phyloP scores from a whole-genome alignment of 2,329 filamentous ascomycete species.

The Talaromyces marneffei region DNA sequence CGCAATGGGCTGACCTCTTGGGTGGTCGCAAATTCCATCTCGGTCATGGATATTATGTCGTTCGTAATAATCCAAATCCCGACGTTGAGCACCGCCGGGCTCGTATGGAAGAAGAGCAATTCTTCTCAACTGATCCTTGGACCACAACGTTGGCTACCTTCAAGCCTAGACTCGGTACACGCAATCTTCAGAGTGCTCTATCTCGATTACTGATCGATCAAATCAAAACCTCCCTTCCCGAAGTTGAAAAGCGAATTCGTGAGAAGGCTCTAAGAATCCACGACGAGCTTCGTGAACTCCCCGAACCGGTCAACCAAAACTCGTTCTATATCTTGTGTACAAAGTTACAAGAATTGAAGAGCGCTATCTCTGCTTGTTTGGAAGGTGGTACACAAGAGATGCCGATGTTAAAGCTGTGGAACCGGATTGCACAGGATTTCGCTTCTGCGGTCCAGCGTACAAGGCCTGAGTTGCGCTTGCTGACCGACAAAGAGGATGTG shows the following conservation, averaged over 20 bases:
- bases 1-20: conserved; percentile 61
- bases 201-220: conserved; percentile 46
- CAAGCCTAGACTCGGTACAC: conserved; percentile 47
- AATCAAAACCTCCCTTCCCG: conserved; percentile 36
- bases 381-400: conserved; percentile 42
- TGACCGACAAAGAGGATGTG: conserved; percentile 21
- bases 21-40: conserved; percentile 56
- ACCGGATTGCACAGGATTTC: conserved; percentile 47
- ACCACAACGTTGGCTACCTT: conserved; percentile 33
- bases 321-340: conserved; percentile 60
- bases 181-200: conserved; percentile 44
- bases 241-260: conserved; percentile 38
- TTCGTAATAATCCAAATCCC: conserved; percentile 51
- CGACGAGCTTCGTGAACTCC: conserved; percentile 52
- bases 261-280: conserved; percentile 49
- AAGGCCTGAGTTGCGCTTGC: conserved; percentile 31
- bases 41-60: conserved; percentile 72
- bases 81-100: conserved; percentile 44
- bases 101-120: conserved; percentile 44
- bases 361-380: conserved; percentile 49
- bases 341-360: conserved; percentile 54
- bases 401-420: conserved; percentile 42
- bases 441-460: conserved; percentile 43
- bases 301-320: conserved; percentile 60
- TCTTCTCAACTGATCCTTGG: conserved; percentile 50